Percentiles rank a stretch among this genome's conserved stretches.
These are phyloP conservation scores for Boletus tylopilopsis DNA, from an alignment of 768 basidiomycete species.

Conservation along the genomic window DNA sequence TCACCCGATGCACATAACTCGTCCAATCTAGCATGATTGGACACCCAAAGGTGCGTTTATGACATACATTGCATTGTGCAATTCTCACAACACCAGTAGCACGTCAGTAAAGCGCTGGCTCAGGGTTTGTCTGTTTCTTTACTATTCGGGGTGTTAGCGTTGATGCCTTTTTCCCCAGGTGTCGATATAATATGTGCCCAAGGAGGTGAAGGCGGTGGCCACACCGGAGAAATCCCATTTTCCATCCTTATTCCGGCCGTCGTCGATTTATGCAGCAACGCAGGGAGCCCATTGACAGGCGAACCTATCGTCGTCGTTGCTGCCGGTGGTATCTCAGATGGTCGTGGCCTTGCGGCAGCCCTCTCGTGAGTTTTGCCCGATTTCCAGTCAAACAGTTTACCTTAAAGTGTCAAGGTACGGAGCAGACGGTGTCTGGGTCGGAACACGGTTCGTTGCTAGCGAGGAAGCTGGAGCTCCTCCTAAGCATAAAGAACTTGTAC, in stretches of 20 bases:
- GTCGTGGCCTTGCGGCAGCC: slow-evolving; percentile 73
- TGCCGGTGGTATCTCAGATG: slow-evolving; percentile 82
- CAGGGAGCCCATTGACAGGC: slow-evolving; percentile 74
- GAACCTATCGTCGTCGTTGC: slow-evolving; percentile 75
- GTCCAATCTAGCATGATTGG: slow-evolving; percentile 63
- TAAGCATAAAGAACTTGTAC: slow-evolving; percentile 63
- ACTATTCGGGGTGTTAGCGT: neutral
- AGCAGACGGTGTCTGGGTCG: slow-evolving; percentile 84
- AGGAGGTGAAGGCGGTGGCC: slow-evolving; percentile 85
- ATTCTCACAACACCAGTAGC: slow-evolving; percentile 36
- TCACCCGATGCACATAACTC: neutral
- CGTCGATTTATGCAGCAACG: slow-evolving; percentile 70
- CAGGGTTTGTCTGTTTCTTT: slow-evolving; percentile 42
- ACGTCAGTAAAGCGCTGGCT: slow-evolving; percentile 70
- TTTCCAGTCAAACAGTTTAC: neutral
- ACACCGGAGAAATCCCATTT: slow-evolving; percentile 80
- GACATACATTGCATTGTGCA: neutral
- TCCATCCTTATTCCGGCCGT: slow-evolving; percentile 79
- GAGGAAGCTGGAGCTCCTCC: slow-evolving; percentile 77
- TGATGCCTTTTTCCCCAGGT: slow-evolving; percentile 35
- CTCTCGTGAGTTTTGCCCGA: slow-evolving; percentile 45
- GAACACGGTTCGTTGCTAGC: slow-evolving; percentile 82
- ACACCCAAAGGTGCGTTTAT: slow-evolving; percentile 63
- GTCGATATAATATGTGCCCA: slow-evolving; percentile 90
- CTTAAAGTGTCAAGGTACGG: slow-evolving; percentile 51